phyloP scores from a whole-genome alignment of 1,284 basidiomycete species.

The Marasmius tenuissimus region DNA sequence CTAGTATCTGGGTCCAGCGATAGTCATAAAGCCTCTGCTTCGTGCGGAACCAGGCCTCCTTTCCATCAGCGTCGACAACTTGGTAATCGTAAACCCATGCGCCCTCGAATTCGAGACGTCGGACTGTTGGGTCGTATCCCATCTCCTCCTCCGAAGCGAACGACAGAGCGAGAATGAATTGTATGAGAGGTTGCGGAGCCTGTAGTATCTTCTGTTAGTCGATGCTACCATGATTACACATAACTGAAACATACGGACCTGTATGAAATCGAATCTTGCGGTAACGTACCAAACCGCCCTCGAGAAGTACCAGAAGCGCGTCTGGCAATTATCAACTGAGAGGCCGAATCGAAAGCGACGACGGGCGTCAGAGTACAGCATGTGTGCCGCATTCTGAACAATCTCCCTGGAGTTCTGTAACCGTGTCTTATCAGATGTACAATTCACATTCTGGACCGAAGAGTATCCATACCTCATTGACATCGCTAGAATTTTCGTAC shows the following conservation, averaged over 20 bases:
- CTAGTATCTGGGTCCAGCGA: too few relatives aligned
- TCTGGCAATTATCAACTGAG: not conserved
- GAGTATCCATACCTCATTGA: too few relatives aligned
- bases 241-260: not conserved
- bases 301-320: not conserved
- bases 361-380: not conserved
- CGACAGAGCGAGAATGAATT: not conserved
- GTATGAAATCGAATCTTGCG: not conserved
- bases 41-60: not conserved
- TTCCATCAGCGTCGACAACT: not conserved
- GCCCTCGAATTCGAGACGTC: not conserved
- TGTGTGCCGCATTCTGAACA: too few relatives aligned
- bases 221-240: not conserved
- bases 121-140: not conserved
- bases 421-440: too few relatives aligned
- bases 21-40: not conserved
- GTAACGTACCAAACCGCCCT: not conserved
- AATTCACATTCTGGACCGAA: too few relatives aligned
- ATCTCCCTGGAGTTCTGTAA: too few relatives aligned
- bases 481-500: too few relatives aligned
- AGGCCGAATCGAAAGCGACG: not conserved
- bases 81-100: not conserved
- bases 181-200: not conserved
- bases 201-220: not conserved
- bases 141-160: not conserved